Evolutionary conservation across 768 basidiomycete species (phyloP).

Genomic region (Mycena galericulata): DNA sequence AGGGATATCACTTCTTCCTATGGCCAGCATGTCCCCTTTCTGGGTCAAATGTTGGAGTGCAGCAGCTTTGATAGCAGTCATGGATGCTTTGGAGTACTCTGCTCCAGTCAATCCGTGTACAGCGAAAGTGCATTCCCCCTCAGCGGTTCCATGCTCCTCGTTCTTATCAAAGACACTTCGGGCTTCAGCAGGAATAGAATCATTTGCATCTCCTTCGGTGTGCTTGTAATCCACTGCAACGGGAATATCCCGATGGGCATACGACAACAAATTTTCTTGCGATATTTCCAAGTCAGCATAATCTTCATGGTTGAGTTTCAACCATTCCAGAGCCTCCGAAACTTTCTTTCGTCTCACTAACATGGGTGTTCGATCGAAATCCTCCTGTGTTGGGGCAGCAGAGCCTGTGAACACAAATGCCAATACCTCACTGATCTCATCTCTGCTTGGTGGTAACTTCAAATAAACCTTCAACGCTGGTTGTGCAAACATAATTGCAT

Average conservation of each 20-base stretch:
- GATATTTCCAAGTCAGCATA: slow-evolving; percentile 16
- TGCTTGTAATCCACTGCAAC: background rate
- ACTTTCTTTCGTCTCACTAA: background rate
- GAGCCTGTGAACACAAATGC: too few species aligned
- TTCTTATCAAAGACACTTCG: background rate
- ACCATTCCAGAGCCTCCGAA: background rate
- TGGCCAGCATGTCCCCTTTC: background rate
- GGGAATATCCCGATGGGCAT: background rate
- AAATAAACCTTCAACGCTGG: slow-evolving; percentile 32
- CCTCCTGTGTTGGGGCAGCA: too few species aligned
- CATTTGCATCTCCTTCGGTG: background rate
- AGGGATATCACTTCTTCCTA: slow-evolving; percentile 10
- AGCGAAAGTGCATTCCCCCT: background rate
- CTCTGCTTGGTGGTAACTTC: background rate
- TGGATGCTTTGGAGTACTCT: background rate
- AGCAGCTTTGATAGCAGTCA: background rate
- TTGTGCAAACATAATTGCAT: slow-evolving; percentile 42
- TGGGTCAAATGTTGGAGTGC: background rate
- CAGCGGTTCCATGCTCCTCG: background rate
- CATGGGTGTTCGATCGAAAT: background rate
- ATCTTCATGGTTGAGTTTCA: background rate
- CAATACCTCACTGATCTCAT: too few species aligned
- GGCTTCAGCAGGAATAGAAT: background rate
- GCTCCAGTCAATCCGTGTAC: background rate
- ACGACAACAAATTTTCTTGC: background rate